Evolutionary conservation across 495 filamentous ascomycete species (phyloP), one percentile per base, ranked within the genome.

Genomic region (Ascobolus immersus): DNA sequence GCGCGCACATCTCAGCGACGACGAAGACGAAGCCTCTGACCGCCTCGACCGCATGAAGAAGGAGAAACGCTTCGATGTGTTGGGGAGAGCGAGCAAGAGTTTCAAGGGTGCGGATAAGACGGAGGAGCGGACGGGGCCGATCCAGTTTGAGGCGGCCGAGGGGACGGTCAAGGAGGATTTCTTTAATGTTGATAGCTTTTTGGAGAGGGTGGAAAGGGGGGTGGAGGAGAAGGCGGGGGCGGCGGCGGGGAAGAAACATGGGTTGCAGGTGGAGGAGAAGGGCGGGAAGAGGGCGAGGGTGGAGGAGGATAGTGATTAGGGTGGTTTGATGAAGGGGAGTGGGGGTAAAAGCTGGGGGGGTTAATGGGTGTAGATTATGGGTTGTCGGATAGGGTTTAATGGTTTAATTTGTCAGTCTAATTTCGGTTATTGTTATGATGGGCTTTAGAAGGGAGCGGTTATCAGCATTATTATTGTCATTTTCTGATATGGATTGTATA

Each of bases 81-180:
- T 71, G 2, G 63, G 64, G 24, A 57, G 64, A 39, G 65, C 67
- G 18, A 55, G 74, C 17, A 62, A 73, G 26, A 46, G 47, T 18
- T 94, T 94, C 53, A 81, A 76, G 53, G 86, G 86, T 12, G 68
- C 77, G 12, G 74, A 66, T 20, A 77, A 89, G 47, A 72, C 68
- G n/a, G 84, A 92, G 66, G 69, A 73, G 40, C 62, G 71, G 38
- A 74, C 80, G 27, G 86, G 86, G 14, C 86, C 89, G 2, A 86
- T 99, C n/a, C 78, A 90, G 49, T 99, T 99, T 49, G 86, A 94
- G 57, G 90, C 86, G 55, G 86, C 93, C 41, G 58, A 54, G 4
- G 64, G n/a, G n/a, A n/a, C 59, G 3, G 63, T 12, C n/a, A 39
- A 14, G 8, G 20, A 62, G 12, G 82, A 93, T 56, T 78, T 80